A percentile compares a stretch with the other conserved stretches of the same genome.
Evolutionary conservation across 164 flowering plant genomes (phyloP).

Genomic region (Liquidambar formosana): DNA sequence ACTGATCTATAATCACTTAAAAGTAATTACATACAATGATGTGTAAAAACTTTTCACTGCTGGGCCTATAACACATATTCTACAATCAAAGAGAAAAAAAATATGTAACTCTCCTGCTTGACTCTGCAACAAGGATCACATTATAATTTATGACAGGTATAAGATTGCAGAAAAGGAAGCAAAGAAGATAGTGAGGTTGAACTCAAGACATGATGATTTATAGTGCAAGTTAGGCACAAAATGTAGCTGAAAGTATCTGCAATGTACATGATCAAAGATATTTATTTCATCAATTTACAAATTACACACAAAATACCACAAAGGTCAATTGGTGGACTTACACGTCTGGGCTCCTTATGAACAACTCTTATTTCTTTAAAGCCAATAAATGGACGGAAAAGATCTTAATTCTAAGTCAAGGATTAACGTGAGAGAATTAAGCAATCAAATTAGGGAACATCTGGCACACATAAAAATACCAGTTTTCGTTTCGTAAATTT

Average conservation of each 20-base stretch:
- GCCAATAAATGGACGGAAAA: conserved; percentile 81
- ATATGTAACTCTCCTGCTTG: neutral
- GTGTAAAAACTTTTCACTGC: too few species aligned
- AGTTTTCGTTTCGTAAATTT: neutral
- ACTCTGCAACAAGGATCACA: neutral
- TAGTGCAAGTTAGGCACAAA: too few species aligned
- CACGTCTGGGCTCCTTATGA: conserved; percentile 77
- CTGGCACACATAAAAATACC: neutral
- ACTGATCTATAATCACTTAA: too few species aligned
- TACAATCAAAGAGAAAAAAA: too few species aligned
- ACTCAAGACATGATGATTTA: too few species aligned
- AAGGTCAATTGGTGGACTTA: conserved; percentile 28
- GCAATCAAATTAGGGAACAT: neutral
- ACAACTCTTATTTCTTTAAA: conserved; percentile 72
- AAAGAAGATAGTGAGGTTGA: too few species aligned
- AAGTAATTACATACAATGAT: too few species aligned
- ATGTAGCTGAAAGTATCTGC: too few species aligned
- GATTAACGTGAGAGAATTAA: conserved; percentile 20
- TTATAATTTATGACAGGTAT: too few species aligned
- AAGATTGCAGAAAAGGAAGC: too few species aligned
- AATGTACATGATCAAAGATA: neutral
- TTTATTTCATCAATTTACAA: too few species aligned
- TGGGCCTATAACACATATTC: neutral
- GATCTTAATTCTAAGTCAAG: conserved; percentile 52
- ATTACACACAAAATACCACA: too few species aligned